Evolutionary conservation across 202 grass and related monocot genomes (phyloP).

Genomic region (Bolboschoenoplectus hybrid): DNA sequence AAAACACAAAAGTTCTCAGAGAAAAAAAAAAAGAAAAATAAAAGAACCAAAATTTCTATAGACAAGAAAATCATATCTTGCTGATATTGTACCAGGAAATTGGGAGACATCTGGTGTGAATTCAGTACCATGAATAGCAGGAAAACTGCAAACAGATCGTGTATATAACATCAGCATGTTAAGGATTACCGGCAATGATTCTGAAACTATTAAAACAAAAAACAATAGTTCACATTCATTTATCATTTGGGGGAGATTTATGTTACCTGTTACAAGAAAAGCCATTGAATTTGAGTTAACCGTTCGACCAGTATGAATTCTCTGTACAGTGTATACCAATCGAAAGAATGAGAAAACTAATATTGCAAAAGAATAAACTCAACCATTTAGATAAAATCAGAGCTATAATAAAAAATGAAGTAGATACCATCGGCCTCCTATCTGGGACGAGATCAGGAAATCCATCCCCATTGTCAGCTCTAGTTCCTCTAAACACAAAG

Average conservation of each 20-base stretch:
- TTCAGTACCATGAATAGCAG: constrained; percentile 90
- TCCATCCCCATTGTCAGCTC: constrained; percentile 62
- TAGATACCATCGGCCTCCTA: constrained; percentile 66
- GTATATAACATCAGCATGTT: neutral
- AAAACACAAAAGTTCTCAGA: constrained; percentile 30
- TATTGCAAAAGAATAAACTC: constrained; percentile 18
- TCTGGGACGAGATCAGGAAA: constrained; percentile 68
- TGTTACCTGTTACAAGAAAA: constrained; percentile 91
- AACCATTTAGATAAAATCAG: constrained; percentile 28
- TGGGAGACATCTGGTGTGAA: constrained; percentile 91
- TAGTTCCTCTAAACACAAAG: constrained; percentile 80
- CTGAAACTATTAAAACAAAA: neutral
- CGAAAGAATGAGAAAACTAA: constrained; percentile 12
- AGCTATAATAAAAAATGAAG: constrained; percentile 18
- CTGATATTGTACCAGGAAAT: constrained; percentile 67
- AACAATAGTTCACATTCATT: neutral
- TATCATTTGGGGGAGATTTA: constrained; percentile 21
- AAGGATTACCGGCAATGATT: neutral
- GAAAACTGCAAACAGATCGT: constrained; percentile 59
- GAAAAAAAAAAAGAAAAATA: neutral
- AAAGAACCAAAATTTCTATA: neutral
- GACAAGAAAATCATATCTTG: constrained; percentile 11
- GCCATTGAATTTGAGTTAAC: constrained; percentile 85
- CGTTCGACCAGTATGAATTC: constrained; percentile 70
- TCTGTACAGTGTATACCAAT: constrained; percentile 38